phyloP scores from a whole-genome alignment of 2,329 filamentous ascomycete genomes.

The Alternaria sp. region DNA sequence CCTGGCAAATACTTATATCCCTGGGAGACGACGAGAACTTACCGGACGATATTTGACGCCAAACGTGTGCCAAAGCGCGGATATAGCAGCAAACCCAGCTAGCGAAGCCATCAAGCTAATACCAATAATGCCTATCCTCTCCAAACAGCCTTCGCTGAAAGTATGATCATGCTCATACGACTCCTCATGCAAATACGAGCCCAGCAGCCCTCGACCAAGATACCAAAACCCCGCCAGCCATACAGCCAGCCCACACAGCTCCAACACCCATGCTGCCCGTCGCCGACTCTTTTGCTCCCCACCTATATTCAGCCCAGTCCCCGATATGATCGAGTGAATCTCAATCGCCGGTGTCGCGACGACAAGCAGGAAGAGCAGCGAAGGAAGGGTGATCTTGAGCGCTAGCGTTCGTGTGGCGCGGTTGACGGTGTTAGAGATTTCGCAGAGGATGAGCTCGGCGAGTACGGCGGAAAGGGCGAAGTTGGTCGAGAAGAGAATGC shows the following conservation, averaged over 20 bases:
- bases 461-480: constrained; percentile 79
- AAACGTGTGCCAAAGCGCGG: constrained; percentile 84
- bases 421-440: constrained; percentile 79
- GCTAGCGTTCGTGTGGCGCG: constrained; percentile 70
- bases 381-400: constrained; percentile 71
- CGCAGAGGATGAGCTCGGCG: constrained; percentile 80
- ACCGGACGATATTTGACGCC: constrained; percentile 66
- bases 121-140: constrained; percentile 80
- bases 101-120: constrained; percentile 85
- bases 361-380: constrained; percentile 74
- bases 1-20: not conserved
- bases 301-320: constrained; percentile 67
- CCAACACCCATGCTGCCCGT: constrained; percentile 68
- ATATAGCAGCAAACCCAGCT: constrained; percentile 90
- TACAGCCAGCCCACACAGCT: constrained; percentile 64
- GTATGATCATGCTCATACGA: constrained; percentile 52
- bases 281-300: constrained; percentile 64
- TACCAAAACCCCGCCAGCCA: constrained; percentile 83
- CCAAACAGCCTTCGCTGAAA: constrained; percentile 63
- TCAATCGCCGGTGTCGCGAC: constrained; percentile 80
- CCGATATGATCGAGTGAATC: constrained; percentile 68
- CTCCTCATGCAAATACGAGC: constrained; percentile 56
- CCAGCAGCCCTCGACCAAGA: constrained; percentile 69
- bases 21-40: constrained; percentile 6
- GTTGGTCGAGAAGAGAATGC: constrained; percentile 75